A percentile compares a stretch with the other conserved stretches of the same genome.
Conservation (phyloP, 2,329 filamentous ascomycete genomes). For the Pyrenochaeta sp. region DNA sequence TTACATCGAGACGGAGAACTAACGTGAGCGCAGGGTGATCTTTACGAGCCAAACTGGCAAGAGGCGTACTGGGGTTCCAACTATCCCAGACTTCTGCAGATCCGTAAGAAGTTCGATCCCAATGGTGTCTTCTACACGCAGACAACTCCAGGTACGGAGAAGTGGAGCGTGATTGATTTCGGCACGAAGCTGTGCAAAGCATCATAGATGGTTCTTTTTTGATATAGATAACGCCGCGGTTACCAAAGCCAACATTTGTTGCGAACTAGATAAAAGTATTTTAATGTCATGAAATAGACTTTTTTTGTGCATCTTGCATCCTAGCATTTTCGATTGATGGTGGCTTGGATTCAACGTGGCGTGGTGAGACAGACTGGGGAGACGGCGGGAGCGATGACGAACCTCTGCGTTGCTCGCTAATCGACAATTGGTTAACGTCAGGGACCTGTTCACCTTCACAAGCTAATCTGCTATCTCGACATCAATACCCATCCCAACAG, state of each 20-base stretch:
- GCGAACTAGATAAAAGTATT: too few relatives aligned
- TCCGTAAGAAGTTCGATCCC: slow-evolving; percentile 46
- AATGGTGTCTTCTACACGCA: slow-evolving; percentile 45
- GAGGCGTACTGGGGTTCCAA: slow-evolving; percentile 47
- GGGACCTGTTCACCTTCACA: slow-evolving; percentile 33
- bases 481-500: slow-evolving; percentile 15
- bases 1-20: background rate
- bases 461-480: slow-evolving; percentile 22
- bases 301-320: background rate
- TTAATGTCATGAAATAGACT: background rate
- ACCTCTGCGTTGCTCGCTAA: slow-evolving; percentile 24
- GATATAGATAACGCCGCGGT: background rate
- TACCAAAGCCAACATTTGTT: too few relatives aligned
- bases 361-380: slow-evolving; percentile 12
- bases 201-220: background rate
- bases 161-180: slow-evolving; percentile 44
- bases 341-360: slow-evolving; percentile 1
- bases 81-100: slow-evolving; percentile 39
- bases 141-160: slow-evolving; percentile 47
- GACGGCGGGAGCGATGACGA: slow-evolving; percentile 27
- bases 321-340: background rate
- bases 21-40: slow-evolving; percentile 33
- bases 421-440: slow-evolving; percentile 20
- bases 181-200: slow-evolving; percentile 47
- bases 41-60: slow-evolving; percentile 49